phyloP scores from a whole-genome alignment of 2,329 filamentous ascomycete genomes.

The Talaromyces sp. region DNA sequence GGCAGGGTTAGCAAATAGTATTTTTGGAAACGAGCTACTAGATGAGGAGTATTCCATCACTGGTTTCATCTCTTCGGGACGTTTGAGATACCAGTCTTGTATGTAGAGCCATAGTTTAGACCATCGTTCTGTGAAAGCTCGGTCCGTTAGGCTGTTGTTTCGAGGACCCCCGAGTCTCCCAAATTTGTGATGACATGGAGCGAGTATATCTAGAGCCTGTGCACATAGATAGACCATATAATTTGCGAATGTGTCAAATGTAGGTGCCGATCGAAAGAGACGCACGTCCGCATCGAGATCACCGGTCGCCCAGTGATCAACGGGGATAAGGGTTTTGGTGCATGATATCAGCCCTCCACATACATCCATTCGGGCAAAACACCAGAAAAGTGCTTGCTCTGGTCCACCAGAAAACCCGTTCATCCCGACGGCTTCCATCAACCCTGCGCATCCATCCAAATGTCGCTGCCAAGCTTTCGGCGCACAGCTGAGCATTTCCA shows the following conservation, averaged over 20 bases:
- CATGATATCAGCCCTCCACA: conserved; percentile 55
- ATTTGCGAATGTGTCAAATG: neutral
- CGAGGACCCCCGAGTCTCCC: neutral
- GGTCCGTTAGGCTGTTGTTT: conserved; percentile 43
- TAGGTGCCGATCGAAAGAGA: neutral
- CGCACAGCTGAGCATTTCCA: conserved; percentile 51
- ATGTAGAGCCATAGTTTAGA: conserved; percentile 50
- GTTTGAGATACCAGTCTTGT: conserved; percentile 47
- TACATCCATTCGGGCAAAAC: conserved; percentile 56
- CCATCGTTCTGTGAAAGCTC: conserved; percentile 47
- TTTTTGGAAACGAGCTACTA: conserved; percentile 43
- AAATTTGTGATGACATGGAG: neutral
- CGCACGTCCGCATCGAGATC: neutral
- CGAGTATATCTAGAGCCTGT: neutral
- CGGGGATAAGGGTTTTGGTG: conserved; percentile 43
- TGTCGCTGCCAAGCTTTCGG: conserved; percentile 51
- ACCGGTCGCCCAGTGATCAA: neutral
- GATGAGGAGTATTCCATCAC: conserved; percentile 36
- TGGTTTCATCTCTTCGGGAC: conserved; percentile 49
- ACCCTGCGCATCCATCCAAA: conserved; percentile 54
- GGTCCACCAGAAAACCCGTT: conserved; percentile 52
- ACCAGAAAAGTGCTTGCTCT: conserved; percentile 58
- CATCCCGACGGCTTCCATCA: conserved; percentile 52
- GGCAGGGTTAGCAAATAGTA: conserved; percentile 53
- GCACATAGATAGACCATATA: neutral